Conservation (phyloP, 2,329 filamentous ascomycete species). For the Hymenoscyphus scutula region DNA sequence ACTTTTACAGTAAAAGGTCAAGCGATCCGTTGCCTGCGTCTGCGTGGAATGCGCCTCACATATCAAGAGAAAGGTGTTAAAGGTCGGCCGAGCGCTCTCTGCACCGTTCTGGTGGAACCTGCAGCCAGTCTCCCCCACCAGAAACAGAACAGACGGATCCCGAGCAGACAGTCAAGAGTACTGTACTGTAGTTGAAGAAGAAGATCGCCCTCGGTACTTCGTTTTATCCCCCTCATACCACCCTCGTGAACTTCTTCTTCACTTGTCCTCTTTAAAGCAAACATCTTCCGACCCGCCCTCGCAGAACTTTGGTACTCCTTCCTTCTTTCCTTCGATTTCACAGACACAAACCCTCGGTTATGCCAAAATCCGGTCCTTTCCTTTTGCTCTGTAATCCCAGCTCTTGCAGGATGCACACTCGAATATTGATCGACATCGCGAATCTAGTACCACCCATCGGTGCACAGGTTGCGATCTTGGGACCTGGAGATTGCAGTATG, state of each 20-base stretch:
- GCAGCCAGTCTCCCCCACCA: background rate
- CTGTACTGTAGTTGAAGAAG: background rate
- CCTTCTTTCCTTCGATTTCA: background rate
- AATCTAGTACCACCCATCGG: background rate
- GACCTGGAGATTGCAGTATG: background rate
- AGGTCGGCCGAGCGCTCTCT: background rate
- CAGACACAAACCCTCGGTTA: background rate
- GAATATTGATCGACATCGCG: background rate
- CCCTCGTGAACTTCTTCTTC: background rate
- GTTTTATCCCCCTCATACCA: background rate
- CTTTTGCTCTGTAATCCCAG: background rate
- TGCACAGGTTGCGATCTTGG: slow-evolving; percentile 1
- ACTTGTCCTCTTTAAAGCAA: background rate
- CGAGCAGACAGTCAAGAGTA: no score
- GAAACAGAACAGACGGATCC: background rate
- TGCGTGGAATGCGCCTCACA: slow-evolving; percentile 1
- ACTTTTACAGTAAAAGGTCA: background rate
- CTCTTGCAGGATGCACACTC: slow-evolving; percentile 1
- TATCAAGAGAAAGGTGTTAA: background rate
- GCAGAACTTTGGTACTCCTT: slow-evolving; percentile 3
- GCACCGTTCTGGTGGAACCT: slow-evolving; percentile 4
- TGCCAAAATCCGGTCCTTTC: background rate
- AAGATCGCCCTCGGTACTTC: background rate
- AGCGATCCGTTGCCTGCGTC: background rate
- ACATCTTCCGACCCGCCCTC: background rate